Evolutionary conservation across 176 grass and related monocot genomes (phyloP), one percentile per base, ranked within the genome.

Genomic region (Cocos nucifera): DNA sequence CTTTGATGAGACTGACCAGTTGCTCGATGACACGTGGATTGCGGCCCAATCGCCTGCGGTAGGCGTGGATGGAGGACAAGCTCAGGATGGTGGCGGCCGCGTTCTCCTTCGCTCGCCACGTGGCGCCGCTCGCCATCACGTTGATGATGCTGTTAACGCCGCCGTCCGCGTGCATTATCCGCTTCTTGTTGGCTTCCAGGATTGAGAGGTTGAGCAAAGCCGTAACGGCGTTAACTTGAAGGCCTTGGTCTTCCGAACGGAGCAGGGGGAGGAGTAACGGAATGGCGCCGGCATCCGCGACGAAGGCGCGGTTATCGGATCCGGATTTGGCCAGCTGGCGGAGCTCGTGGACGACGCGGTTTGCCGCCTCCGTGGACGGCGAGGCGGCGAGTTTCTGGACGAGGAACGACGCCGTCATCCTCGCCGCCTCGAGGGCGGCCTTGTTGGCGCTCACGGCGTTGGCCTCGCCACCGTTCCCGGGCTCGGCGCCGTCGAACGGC

Each of bases 141-240:
- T 89, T 76, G 23, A 69, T 58, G 23, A 98, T 67, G 1, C 79
- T 85, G 23, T 93, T 81, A 2, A 84, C 30, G 22, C 70, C 85
- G 65, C 94, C 88, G 25, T 98, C 85, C 2, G 79, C 79, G 72
- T 98, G 88, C 94, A 98, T 93, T 73, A 99, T 89, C 53, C 78
- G 88, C 81, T 84, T 82, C 77, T 89, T 92, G 84, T 98, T 98
- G 22, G 88, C 81, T 56, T 98, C 94, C 19, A 89, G 79, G 17
- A 93, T 86, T 12, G 88, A 98, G 0, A 98, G 88, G 74, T 98
- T 98, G 5, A 98, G 84, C 66, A 98, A 54, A 49, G 85, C 93
- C 4, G 93, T 92, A 12, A 98, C 76, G 9, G 88, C 82, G 81
- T 92, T 86, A 28, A 98, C 79, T 73, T 98, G 88, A 17, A 98